Percentiles rank a stretch among this genome's conserved stretches.
These are phyloP conservation scores for Cylindrodendrum hubeiense DNA, from an alignment of 2,329 filamentous ascomycete species.

Conservation along the genomic window DNA sequence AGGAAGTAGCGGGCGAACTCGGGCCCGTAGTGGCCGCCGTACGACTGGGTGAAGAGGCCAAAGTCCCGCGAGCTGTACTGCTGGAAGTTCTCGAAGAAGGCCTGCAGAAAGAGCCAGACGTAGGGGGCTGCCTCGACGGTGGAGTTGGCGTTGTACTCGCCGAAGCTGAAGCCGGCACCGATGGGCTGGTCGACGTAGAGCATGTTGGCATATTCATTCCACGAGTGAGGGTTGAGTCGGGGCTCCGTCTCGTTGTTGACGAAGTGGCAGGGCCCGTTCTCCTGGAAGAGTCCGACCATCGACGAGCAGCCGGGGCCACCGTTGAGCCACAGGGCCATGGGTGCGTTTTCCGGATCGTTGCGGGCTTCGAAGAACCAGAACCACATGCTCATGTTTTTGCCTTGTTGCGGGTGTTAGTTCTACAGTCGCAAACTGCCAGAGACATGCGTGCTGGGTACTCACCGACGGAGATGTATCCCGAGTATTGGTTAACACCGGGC, in stretches of 20 bases:
- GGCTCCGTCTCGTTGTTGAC: constrained; percentile 46
- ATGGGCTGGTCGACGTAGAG: constrained; percentile 77
- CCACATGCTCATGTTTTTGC: constrained; percentile 46
- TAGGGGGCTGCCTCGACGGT: constrained; percentile 47
- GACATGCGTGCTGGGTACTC: constrained; percentile 37
- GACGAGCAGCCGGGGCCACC: constrained; percentile 51
- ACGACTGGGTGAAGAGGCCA: constrained; percentile 65
- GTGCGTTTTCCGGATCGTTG: constrained; percentile 52
- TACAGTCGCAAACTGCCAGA: not conserved
- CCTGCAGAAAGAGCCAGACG: constrained; percentile 69
- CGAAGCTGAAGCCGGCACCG: constrained; percentile 45
- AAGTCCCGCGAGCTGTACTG: constrained; percentile 70
- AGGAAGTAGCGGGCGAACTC: constrained; percentile 68
- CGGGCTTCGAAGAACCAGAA: constrained; percentile 66
- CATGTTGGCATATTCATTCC: constrained; percentile 74
- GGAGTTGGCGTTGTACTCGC: constrained; percentile 44
- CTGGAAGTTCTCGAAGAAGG: constrained; percentile 74
- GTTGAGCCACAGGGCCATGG: constrained; percentile 68
- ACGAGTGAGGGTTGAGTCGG: constrained; percentile 69
- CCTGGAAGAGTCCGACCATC: constrained; percentile 63
- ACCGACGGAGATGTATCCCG: constrained; percentile 72
- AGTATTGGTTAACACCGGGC: constrained; percentile 72
- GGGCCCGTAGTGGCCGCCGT: constrained; percentile 71
- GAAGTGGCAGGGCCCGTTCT: constrained; percentile 86
- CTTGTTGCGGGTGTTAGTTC: constrained; percentile 14